These are phyloP conservation scores for Cryphonectria carpinicola DNA, from an alignment of 2,329 filamentous ascomycete genomes.

Conservation along the genomic window DNA sequence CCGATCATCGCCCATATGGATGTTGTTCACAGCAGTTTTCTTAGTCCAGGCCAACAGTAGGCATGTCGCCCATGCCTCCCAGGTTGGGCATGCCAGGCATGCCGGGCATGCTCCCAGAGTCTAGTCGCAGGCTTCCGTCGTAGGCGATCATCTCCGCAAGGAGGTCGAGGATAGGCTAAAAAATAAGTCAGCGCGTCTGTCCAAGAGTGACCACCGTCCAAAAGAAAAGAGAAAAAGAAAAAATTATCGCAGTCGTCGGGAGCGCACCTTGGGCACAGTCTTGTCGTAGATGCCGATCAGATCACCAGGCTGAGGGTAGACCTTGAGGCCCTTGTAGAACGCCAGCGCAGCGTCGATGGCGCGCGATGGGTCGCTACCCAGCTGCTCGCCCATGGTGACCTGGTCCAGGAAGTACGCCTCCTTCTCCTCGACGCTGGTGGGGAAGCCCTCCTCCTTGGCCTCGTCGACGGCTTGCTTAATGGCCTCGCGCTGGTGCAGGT, in stretches of 20 bases:
- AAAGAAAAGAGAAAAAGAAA: not conserved
- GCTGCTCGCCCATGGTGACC: slow-evolving; percentile 83
- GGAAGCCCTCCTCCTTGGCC: slow-evolving; percentile 91
- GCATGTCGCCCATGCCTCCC: slow-evolving; percentile 51
- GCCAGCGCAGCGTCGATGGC: slow-evolving; percentile 84
- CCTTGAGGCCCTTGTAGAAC: slow-evolving; percentile 98
- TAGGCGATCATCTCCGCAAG: slow-evolving; percentile 97
- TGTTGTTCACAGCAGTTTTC: slow-evolving; percentile 11
- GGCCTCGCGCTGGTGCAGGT: slow-evolving; percentile 68
- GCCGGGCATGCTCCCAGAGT: slow-evolving; percentile 40
- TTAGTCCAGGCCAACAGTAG: slow-evolving; percentile 60
- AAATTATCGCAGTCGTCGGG: not conserved
- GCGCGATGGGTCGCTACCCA: slow-evolving; percentile 76
- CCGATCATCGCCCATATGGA: slow-evolving; percentile 3
- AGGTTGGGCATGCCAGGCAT: slow-evolving; percentile 40
- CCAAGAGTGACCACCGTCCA: not conserved
- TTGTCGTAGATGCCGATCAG: slow-evolving; percentile 98
- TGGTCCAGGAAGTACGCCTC: slow-evolving; percentile 97
- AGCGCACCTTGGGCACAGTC: slow-evolving; percentile 85
- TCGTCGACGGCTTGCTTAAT: slow-evolving; percentile 78
- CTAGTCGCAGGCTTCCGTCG: slow-evolving; percentile 74
- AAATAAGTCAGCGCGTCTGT: not conserved
- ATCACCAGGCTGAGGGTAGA: slow-evolving; percentile 91
- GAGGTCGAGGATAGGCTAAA: slow-evolving; percentile 86
- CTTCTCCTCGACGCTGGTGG: slow-evolving; percentile 85